Evolutionary conservation across 129 eudicot genomes (phyloP).

Genomic region (Tanacetum coccineum): DNA sequence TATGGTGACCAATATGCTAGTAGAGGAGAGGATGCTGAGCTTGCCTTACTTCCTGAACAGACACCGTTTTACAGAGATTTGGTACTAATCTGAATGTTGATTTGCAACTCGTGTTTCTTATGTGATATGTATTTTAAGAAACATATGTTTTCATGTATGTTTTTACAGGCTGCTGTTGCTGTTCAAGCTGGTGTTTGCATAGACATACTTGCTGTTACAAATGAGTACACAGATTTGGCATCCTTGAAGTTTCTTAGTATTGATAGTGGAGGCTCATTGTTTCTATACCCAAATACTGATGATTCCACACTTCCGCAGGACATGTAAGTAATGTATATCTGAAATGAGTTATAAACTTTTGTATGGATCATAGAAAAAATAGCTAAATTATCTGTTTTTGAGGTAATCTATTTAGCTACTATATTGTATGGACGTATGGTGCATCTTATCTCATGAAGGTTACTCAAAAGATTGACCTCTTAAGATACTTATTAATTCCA

Average conservation of each 20-base stretch:
- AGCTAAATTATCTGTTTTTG: too few species aligned
- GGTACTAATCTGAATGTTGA: constrained; percentile 41
- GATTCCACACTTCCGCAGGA: constrained; percentile 99
- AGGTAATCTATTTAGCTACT: too few species aligned
- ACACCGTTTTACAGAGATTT: constrained; percentile 93
- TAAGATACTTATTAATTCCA: neutral
- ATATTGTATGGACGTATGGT: neutral
- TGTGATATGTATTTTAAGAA: constrained; percentile 17
- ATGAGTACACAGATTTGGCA: constrained; percentile 97
- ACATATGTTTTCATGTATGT: constrained; percentile 30
- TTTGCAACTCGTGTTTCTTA: constrained; percentile 5
- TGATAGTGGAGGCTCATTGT: constrained; percentile 96
- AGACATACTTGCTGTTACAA: constrained; percentile 95
- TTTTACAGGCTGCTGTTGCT: constrained; percentile 92
- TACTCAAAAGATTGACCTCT: neutral
- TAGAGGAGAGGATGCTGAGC: constrained; percentile 99
- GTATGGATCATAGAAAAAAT: neutral
- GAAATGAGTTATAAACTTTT: constrained; percentile 1
- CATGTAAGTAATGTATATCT: constrained; percentile 56
- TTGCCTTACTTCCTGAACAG: constrained; percentile 95
- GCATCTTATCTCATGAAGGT: neutral
- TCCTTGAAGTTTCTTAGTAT: constrained; percentile 93
- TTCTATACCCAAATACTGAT: constrained; percentile 81
- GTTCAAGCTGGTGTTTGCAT: constrained; percentile 99
- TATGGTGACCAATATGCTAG: constrained; percentile 99